These are phyloP conservation scores for Gamarada debralockiae DNA, from an alignment of 495 filamentous ascomycete genomes.

Conservation along the genomic window DNA sequence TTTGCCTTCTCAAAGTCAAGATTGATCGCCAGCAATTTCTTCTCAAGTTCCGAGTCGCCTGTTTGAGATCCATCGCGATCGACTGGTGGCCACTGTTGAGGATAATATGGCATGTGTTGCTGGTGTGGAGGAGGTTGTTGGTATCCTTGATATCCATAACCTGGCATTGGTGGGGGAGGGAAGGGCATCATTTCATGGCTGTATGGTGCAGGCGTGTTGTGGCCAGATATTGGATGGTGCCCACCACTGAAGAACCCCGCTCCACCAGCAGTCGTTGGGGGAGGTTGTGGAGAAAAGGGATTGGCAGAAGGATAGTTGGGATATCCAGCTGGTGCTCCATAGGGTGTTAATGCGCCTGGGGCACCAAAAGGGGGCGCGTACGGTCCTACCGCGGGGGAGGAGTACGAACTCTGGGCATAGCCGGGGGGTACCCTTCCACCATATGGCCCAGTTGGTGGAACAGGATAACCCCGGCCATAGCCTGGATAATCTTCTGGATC, in stretches of 20 bases:
- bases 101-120: constrained; percentile 8
- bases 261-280: constrained; percentile 11
- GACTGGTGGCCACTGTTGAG: constrained; percentile 17
- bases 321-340: constrained; percentile 37
- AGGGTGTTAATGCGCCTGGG: constrained; percentile 21
- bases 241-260: constrained; percentile 22
- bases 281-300: constrained; percentile 25
- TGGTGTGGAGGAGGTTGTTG: constrained; percentile 30
- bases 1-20: constrained; percentile 16
- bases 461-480: constrained; percentile 25
- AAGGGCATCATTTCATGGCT: constrained; percentile 52
- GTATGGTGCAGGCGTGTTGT: constrained; percentile 17
- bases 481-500: constrained; percentile 31
- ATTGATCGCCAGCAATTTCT: constrained; percentile 40
- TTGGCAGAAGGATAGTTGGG: constrained; percentile 29
- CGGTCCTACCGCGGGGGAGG: constrained; percentile 27
- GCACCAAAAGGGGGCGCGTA: constrained; percentile 30
- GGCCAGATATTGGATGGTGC: constrained; percentile 20
- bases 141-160: constrained; percentile 32
- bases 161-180: constrained; percentile 26
- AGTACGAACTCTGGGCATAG: constrained; percentile 42
- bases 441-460: constrained; percentile 31
- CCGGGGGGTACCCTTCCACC: constrained; percentile 31
- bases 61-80: constrained; percentile 8
- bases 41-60: constrained; percentile 36